Evolutionary conservation across 805 yeast genomes (phyloP).

Genomic region (Pichia eremophila): DNA sequence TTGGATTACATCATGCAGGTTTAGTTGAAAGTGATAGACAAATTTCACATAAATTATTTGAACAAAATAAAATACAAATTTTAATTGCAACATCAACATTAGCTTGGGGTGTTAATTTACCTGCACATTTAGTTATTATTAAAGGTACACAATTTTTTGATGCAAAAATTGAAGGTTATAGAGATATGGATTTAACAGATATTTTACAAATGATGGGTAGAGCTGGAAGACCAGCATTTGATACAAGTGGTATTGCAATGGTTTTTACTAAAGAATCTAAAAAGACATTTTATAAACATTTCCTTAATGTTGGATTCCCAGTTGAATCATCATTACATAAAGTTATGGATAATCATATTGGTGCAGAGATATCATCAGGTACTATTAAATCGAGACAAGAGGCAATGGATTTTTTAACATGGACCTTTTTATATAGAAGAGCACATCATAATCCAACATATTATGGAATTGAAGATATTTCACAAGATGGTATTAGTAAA

Average conservation of each 20-base stretch:
- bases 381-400: constrained; percentile 55
- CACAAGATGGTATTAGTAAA: constrained; percentile 45
- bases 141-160: constrained; percentile 68
- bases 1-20: constrained; percentile 79
- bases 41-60: constrained; percentile 62
- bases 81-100: constrained; percentile 73
- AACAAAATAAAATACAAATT: constrained; percentile 58
- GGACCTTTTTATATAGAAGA: constrained; percentile 68
- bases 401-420: constrained; percentile 65
- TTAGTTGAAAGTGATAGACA: constrained; percentile 64
- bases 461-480: constrained; percentile 59
- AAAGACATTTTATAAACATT: constrained; percentile 68
- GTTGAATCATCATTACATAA: constrained; percentile 74
- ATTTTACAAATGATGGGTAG: constrained; percentile 80
- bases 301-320: constrained; percentile 71
- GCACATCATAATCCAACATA: constrained; percentile 72
- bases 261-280: constrained; percentile 70
- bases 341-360: constrained; percentile 68
- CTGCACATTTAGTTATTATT: constrained; percentile 70
- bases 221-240: constrained; percentile 77
- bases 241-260: constrained; percentile 68
- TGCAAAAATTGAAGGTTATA: constrained; percentile 55
- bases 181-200: constrained; percentile 77
- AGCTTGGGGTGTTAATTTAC: constrained; percentile 82
- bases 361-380: constrained; percentile 71